Base-by-base conservation (phyloP, 2,329 filamentous ascomycete species). In the Colletotrichum costaricense region DNA sequence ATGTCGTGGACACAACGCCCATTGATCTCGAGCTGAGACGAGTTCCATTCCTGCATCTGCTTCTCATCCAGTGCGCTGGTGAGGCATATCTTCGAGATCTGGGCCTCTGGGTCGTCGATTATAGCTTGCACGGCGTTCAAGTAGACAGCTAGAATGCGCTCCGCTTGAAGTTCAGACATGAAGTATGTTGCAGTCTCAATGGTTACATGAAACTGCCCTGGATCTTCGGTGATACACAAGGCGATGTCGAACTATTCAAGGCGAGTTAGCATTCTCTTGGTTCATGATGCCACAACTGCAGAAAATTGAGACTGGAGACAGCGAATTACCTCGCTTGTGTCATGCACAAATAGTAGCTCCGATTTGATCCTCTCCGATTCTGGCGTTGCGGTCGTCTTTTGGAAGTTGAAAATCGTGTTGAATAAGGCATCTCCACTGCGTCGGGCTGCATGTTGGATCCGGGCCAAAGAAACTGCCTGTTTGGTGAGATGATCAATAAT, bases 351-450 rank as follows among this genome's bases (percentile, higher is more conserved):
- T 3, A 64, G 1, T 1, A 72, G 42, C 4, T 72, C 70, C 2
- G 54, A 46, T 1, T 46, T 63, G 26, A 68, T 46, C 2, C 14
- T 64, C 1, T 42, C 38, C 0, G 30, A 16, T 1, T 12, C 42
- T 0, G 30, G 24, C 14, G 30, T 14, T 1, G 30, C 16, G 30
- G 16, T 28, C 2, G 58, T 52, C 63, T 69, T 69, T 5, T 72
- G 66, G 42, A 64, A 72, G 66, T 72, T 72, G 22, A 72, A 26
- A 0, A 72, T 63, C 2, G 69, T 69, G 46, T 72, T 72, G 33
- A 72, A 72, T 33, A 60, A 60, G n/a, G 30, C 14, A 0, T 35
- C 52, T 7, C 65, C 66, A 6, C 30, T 56, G 1, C 59, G 42
- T 11, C 28, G 12, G 6, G 30, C 59, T 1, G 66, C 46, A 42